Percentiles rank a stretch among this genome's conserved stretches.
phyloP scores from a whole-genome alignment of 2,329 filamentous ascomycete genomes.

The Graphilbum fragrans region DNA sequence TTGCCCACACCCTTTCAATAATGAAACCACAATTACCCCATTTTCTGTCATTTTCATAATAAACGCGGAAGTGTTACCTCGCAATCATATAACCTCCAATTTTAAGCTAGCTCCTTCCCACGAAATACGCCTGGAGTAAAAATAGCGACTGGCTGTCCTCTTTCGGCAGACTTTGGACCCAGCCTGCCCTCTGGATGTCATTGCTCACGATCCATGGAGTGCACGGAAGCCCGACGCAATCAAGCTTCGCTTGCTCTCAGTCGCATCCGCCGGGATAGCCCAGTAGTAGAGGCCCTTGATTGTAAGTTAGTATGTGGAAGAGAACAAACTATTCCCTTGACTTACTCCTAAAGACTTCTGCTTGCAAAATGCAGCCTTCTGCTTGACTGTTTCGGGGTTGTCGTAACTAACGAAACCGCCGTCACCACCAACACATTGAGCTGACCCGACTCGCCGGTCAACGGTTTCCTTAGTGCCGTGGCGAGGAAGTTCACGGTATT shows the following conservation, averaged over 20 bases:
- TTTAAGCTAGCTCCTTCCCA: too few species aligned
- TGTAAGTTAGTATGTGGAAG: too few species aligned
- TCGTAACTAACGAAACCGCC: conserved; percentile 74
- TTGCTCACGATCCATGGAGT: conserved; percentile 35
- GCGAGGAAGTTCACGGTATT: conserved; percentile 58
- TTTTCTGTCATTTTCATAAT: too few species aligned
- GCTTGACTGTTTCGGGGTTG: conserved; percentile 61
- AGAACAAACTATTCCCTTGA: conserved; percentile 8
- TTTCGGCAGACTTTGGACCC: too few species aligned
- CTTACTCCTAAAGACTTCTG: conserved; percentile 55
- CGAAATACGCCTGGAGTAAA: too few species aligned
- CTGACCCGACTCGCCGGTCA: conserved; percentile 55
- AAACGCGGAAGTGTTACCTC: too few species aligned
- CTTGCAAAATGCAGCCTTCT: conserved; percentile 64
- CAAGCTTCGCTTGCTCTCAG: conserved; percentile 42
- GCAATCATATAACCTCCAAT: too few species aligned
- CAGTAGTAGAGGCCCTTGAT: conserved; percentile 71
- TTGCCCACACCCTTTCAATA: too few species aligned
- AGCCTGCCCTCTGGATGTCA: too few species aligned
- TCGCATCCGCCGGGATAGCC: conserved; percentile 61
- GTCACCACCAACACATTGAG: conserved; percentile 60
- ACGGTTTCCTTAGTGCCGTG: conserved; percentile 50
- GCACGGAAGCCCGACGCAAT: conserved; percentile 47
- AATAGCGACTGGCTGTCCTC: too few species aligned
- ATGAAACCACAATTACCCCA: too few species aligned